Evolutionary conservation across 768 basidiomycete genomes (phyloP), one percentile per base, ranked within the genome.

Genomic region (Albatrellus ellisii): DNA sequence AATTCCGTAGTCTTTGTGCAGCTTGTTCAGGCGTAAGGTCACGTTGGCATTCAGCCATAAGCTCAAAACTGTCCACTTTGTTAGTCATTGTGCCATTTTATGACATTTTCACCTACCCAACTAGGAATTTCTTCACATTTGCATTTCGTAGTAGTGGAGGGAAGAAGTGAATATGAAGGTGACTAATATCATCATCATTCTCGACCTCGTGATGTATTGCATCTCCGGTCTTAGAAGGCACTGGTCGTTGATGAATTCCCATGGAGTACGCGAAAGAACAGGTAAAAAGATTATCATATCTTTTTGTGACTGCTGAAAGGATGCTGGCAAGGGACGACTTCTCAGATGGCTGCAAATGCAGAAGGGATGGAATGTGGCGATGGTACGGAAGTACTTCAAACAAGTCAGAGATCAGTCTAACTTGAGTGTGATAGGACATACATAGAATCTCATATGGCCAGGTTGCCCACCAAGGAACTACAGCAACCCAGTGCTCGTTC

Each of bases 381-480:
- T 69, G 72, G 61, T 80, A 74, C 0, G 86, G 84, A 24, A 89
- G 62, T 38, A 89, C 85, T 87, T 46, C 15, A 27, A 4, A 28
- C 34, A 20, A 4, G 35, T 38, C 9, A 45, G 29, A 33, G 17
- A 15, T 6, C 17, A 24, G 10, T 15, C n/a, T 8, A 49, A 43
- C 24, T 17, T 18, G 10, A 25, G n/a, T 24, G 22, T 1, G 11
- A n/a, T n/a, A 22, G 12, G 6, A 61, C 68, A 52, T 51, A 82
- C 84, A 56, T 52, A 92, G 61, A 14, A 80, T 67, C 58, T 95
- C 91, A 55, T 79, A 95, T 0, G 91, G 91, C 91, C 90, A 95
- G 25, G 75, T 73, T 5, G 90, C 91, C 91, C 91, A 95, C 80
- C 87, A 94, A 2, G 91, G 91, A 3, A 92, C 89, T 2, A 94